phyloP scores from a whole-genome alignment of 1,284 basidiomycete genomes.

The Cryptococcus sp. region DNA sequence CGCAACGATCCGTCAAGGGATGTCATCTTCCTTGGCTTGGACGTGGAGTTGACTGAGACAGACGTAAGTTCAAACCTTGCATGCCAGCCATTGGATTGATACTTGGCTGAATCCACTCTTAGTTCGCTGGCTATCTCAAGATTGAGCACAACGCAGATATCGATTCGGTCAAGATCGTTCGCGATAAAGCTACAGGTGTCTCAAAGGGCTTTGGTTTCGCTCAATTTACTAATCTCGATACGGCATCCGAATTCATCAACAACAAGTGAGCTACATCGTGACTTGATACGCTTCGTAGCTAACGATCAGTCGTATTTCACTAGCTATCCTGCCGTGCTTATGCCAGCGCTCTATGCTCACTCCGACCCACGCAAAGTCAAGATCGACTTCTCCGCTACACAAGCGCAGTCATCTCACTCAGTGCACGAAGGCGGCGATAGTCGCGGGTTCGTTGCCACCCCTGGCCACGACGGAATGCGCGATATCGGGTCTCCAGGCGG shows the following conservation, averaged over 20 bases:
- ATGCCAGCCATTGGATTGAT: neutral
- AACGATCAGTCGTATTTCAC: constrained; percentile 12
- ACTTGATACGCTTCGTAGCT: constrained; percentile 1
- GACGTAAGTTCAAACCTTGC: constrained; percentile 64
- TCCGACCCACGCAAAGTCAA: constrained; percentile 68
- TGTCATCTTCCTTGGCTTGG: constrained; percentile 87
- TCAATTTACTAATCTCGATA: constrained; percentile 77
- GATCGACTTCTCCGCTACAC: constrained; percentile 74
- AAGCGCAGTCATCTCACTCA: constrained; percentile 3
- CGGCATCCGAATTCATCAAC: constrained; percentile 82
- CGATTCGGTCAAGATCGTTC: constrained; percentile 76
- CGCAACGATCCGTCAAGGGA: constrained; percentile 53
- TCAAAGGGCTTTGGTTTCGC: constrained; percentile 94
- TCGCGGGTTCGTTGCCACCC: constrained; percentile 3
- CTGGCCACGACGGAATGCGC: constrained; percentile 85
- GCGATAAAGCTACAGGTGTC: constrained; percentile 84
- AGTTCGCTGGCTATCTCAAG: constrained; percentile 77
- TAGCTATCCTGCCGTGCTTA: constrained; percentile 74
- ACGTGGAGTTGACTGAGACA: constrained; percentile 82
- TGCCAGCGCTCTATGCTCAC: constrained; percentile 63
- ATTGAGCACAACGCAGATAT: constrained; percentile 59
- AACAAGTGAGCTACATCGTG: constrained; percentile 57
- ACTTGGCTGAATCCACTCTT: neutral
- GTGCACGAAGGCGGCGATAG: constrained; percentile 3
- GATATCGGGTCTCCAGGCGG: constrained; percentile 66